Evolutionary conservation across 208 protist genomes (phyloP), one percentile per base, ranked within the genome.

Genomic region (Endotrypanum monterogeii): DNA sequence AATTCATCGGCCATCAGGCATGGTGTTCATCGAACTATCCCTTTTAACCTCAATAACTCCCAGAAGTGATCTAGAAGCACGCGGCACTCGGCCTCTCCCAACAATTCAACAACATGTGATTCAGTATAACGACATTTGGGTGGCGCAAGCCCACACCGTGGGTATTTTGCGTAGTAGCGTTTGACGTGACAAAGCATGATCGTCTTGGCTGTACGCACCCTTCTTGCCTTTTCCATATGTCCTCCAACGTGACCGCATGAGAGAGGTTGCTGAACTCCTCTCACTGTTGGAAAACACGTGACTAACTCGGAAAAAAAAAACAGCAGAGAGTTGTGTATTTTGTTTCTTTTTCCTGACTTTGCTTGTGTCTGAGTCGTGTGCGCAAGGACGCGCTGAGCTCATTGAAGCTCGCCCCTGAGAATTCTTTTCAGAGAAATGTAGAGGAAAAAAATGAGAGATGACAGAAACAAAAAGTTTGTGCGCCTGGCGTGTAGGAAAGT

Each of bases 371-470:
- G 32, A 2, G 35, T 18, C 35, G 4, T 9, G 20, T 63, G 58
- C 58, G 16, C 20, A 44, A 14, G 58, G 39, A 6, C 58, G 58
- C 35, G 58, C 4, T 25, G 35, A 12, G 44, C 58, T 35, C 32
- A 63, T 28, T 16, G 58, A n/a, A 32, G 9, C 69, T 63, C 54
- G 65, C n/a, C 28, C 37, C 18, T 51, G 20, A 48, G 30, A 28
- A 9, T 30, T n/a, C n/a, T 18, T n/a, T 48, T 39, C 39, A 25
- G 35, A 32, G 41, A 39, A 60, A 46, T 58, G 37, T 16, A 57
- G 57, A 35, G 0, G 35, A 35, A 60, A 76, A 32, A 50, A 82
- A 55, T 70, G 39, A 67, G 39, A 28, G 44, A 54, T 14, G 9
- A 14, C 1, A 28, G 39, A 20, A 39, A 51, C 14, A 25, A n/a